phyloP scores from a whole-genome alignment of 1,284 basidiomycete species.

The Inonotus hispidus region DNA sequence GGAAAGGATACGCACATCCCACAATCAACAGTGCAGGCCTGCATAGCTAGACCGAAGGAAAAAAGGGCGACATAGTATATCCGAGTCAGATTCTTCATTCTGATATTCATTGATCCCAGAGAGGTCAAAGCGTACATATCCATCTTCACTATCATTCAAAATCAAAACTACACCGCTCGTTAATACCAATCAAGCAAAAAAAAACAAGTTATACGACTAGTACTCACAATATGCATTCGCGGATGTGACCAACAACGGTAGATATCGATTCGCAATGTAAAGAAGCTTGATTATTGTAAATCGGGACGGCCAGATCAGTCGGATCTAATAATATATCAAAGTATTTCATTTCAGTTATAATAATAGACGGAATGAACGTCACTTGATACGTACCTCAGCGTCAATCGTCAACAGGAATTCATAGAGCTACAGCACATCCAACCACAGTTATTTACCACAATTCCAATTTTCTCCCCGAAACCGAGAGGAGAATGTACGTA shows the following conservation, averaged over 20 bases:
- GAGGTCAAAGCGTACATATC: neutral
- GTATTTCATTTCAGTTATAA: too few species aligned
- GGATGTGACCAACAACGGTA: constrained; percentile 4
- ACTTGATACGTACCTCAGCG: neutral
- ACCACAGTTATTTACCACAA: too few species aligned
- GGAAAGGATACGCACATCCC: neutral
- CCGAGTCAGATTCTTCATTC: neutral
- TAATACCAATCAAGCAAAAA: neutral
- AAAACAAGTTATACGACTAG: neutral
- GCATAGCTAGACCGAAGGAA: neutral
- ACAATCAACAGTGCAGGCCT: constrained; percentile 1
- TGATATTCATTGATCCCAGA: too few species aligned
- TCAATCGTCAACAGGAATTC: constrained; percentile 11
- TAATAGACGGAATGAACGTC: too few species aligned
- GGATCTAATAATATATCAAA: neutral
- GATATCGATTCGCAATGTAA: constrained; percentile 15
- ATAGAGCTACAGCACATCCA: constrained; percentile 3
- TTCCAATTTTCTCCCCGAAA: too few species aligned
- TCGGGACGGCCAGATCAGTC: constrained; percentile 13
- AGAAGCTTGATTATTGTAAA: constrained; percentile 9
- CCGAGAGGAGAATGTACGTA: neutral
- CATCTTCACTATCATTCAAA: neutral
- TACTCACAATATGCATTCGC: neutral
- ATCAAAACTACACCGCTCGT: neutral
- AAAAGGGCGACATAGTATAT: neutral